Base-by-base conservation (phyloP, 2,329 filamentous ascomycete species). In the Penicillium italicum region DNA sequence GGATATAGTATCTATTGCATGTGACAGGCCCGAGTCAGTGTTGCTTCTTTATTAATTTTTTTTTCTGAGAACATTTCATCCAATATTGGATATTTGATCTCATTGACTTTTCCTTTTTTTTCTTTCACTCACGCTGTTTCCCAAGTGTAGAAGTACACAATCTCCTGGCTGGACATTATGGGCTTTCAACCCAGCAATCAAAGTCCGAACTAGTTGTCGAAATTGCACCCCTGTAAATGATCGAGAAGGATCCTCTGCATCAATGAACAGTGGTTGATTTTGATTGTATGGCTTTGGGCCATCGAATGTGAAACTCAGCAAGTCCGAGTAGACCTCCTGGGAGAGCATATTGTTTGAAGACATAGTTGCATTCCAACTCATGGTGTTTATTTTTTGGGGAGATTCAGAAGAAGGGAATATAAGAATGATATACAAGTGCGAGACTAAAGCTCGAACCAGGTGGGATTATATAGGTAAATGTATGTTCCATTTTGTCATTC, bases 141-240 rank as follows among this genome's bases (percentile, higher is more conserved):
- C 73, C 55, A 75, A 53, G 58, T 76, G 73, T 43, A 78, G 67
- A 61, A 76, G 63, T 28, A 78, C 76, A 64, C 73, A 76, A 45
- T 78, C 76, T 9, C 76, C 76, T 7, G 65, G 61, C 52, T 71
- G 63, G 50, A 78, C 62, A 52, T 72, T 67, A 52, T 71, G 66
- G 9, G 70, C 69, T 51, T 71, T 72, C 20, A 77, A 64, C 3
- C 76, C 75, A n/a, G 72, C 70, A 56, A 75, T 73, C 41, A 77
- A 57, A 14, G 72, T 71, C 41, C 70, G 69, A 30, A 77, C 72
- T 14, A 73, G 62, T 14, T 60, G 60, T 33, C 61, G 65, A 36
- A 76, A 71, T 56, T 74, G 71, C 5, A 59, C 47, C 11, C 67
- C 70, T 36, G 70, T 74, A 11, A 78, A 66, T 6, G 67, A 73